Conservation (phyloP, 768 basidiomycete genomes). For the Phaffia australis region DNA sequence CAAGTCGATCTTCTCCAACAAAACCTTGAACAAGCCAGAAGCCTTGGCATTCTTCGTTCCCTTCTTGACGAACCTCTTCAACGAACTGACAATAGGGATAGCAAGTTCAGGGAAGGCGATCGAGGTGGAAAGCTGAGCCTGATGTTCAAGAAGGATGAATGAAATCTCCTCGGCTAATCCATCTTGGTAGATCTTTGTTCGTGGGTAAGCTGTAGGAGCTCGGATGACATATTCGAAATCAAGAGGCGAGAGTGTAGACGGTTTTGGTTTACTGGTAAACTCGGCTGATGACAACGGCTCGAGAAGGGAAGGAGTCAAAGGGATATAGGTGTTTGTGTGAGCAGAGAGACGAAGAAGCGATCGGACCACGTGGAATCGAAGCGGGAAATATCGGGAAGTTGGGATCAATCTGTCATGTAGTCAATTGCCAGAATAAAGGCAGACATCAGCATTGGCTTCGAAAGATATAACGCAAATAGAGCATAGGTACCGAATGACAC, state of each 20-base stretch:
- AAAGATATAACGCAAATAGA: background rate
- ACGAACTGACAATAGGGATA: constrained; percentile 60
- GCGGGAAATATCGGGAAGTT: constrained; percentile 81
- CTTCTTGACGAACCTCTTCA: constrained; percentile 64
- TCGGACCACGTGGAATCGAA: constrained; percentile 82
- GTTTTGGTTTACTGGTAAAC: constrained; percentile 57
- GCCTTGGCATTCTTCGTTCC: constrained; percentile 37
- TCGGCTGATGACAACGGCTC: constrained; percentile 73
- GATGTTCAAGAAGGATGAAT: constrained; percentile 67
- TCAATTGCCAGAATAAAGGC: background rate
- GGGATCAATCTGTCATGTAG: constrained; percentile 59
- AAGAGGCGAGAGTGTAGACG: constrained; percentile 74
- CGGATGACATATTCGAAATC: constrained; percentile 81
- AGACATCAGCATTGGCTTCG: background rate
- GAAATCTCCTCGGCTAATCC: constrained; percentile 68
- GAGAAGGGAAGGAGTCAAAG: constrained; percentile 73
- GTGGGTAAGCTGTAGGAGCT: constrained; percentile 74
- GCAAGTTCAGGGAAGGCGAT: constrained; percentile 89
- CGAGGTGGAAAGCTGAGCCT: constrained; percentile 63
- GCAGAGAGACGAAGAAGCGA: constrained; percentile 75
- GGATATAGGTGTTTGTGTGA: constrained; percentile 75
- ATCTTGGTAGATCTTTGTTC: constrained; percentile 75
- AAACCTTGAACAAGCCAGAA: constrained; percentile 50
- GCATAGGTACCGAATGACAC: constrained; percentile 68
- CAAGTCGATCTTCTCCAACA: constrained; percentile 81